Base-by-base conservation (phyloP, 2,329 filamentous ascomycete genomes). In the Cytospora chrysosperma region DNA sequence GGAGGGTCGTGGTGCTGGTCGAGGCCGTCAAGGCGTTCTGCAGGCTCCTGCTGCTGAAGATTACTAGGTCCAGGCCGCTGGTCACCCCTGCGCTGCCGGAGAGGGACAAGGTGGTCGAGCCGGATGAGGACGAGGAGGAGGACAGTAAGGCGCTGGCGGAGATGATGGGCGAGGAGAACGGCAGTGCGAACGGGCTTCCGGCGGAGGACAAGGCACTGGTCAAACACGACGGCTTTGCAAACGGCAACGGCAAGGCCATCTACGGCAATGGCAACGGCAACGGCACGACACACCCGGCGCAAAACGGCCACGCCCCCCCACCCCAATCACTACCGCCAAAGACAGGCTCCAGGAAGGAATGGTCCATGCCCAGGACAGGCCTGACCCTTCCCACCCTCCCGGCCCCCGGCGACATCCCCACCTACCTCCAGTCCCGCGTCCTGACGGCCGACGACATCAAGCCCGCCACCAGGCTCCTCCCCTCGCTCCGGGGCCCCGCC, bases 391-490 rank as follows among this genome's bases (percentile, higher is more conserved):
- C 95, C 0, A 89, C 87, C 54, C 81, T 99, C 19, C 95, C 95
- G 0, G 88, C 89, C 62, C 85, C 89, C 1, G 85, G 88, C 59
- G 92, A 97, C 70, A 93, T 97, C 64, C 92, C 91, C 57, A 87
- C 86, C 52, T 99, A 96, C 75, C 85, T 99, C 5, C 86, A 96
- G 27, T 89, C 90, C 37, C 93, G 96, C 68, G 94, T 98, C 15
- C 83, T 99, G 54, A 97, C 92, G 0, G 92, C 95, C 10, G 95
- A 99, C 77, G 95, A 98, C 73, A 95, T 99, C 79, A 97, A 97
- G 75, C 91, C 94, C 0, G 92, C 95, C 0, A 89, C 90, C 40
- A 88, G 90, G 60, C 84, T 99, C 8, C 82, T 98, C n/a, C 93
- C 96, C 73, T 87, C 87, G 40, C 84, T 95, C 1, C 88, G 90